Conservation (phyloP, 2,329 filamentous ascomycete genomes). For the Knoxdaviesia proteae region DNA sequence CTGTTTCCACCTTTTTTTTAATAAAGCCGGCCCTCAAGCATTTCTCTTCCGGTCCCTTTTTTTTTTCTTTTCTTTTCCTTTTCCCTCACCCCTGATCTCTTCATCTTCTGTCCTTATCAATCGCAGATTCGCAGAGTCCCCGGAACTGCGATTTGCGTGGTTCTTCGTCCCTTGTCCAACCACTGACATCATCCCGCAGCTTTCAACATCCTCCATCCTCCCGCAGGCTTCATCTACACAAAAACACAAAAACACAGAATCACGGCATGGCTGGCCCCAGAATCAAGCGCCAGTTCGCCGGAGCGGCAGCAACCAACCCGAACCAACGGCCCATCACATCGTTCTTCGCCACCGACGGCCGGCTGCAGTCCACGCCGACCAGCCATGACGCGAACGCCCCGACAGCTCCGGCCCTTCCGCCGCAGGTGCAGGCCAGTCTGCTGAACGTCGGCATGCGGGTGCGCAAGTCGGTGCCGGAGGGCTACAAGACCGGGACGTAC, state of each 20-base stretch:
- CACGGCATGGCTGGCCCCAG: slow-evolving; percentile 27
- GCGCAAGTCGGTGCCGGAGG: slow-evolving; percentile 79
- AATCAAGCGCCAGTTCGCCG: slow-evolving; percentile 40
- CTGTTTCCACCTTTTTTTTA: slow-evolving; percentile 22
- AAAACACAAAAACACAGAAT: not conserved
- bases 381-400: slow-evolving; percentile 16
- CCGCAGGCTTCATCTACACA: not conserved
- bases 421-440: slow-evolving; percentile 58
- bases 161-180: too few species aligned
- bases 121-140: too few species aligned
- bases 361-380: slow-evolving; percentile 4
- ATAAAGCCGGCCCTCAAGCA: slow-evolving; percentile 8
- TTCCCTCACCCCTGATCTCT: not conserved
- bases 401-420: slow-evolving; percentile 30
- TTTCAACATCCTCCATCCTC: not conserved
- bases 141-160: too few species aligned
- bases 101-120: not conserved
- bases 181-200: too few species aligned
- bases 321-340: slow-evolving; percentile 42
- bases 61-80: slow-evolving; percentile 9
- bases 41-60: slow-evolving; percentile 27
- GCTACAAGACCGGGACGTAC: slow-evolving; percentile 59
- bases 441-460: slow-evolving; percentile 85
- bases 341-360: slow-evolving; percentile 25
- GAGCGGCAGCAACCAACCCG: slow-evolving; percentile 30